A percentile compares a stretch with the other conserved stretches of the same genome.
Conservation (phyloP, 2,329 filamentous ascomycete species). For the Rutstroemia sydowiana region DNA sequence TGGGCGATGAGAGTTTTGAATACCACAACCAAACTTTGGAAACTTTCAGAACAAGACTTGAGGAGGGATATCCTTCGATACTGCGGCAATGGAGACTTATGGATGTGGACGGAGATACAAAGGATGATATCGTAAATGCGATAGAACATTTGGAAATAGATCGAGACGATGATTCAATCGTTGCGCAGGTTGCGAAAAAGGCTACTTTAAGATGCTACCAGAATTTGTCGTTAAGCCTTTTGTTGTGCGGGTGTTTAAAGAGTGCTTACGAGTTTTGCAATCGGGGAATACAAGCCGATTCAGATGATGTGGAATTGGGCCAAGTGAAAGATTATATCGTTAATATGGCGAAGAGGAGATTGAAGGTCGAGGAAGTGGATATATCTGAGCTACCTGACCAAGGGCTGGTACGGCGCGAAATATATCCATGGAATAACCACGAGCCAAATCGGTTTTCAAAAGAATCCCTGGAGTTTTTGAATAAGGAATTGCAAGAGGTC, state of each 20-base stretch:
- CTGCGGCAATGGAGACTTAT: slow-evolving; percentile 27
- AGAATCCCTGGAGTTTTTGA: slow-evolving; percentile 64
- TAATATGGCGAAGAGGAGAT: slow-evolving; percentile 42
- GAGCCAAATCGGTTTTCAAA: slow-evolving; percentile 65
- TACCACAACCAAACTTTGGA: slow-evolving; percentile 64
- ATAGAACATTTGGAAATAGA: slow-evolving; percentile 21
- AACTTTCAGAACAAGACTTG: slow-evolving; percentile 16
- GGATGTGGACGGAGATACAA: slow-evolving; percentile 13
- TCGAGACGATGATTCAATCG: slow-evolving; percentile 30
- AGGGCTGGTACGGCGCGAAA: slow-evolving; percentile 60
- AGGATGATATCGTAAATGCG: slow-evolving; percentile 11
- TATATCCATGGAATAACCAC: slow-evolving; percentile 63
- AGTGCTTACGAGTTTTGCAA: slow-evolving; percentile 60
- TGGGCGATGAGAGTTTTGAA: slow-evolving; percentile 71
- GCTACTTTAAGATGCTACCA: slow-evolving; percentile 53
- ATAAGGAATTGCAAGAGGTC: slow-evolving; percentile 57
- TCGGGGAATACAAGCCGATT: slow-evolving; percentile 49
- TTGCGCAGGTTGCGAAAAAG: slow-evolving; percentile 38
- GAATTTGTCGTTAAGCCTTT: slow-evolving; percentile 48
- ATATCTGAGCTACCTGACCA: slow-evolving; percentile 57
- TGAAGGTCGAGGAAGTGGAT: slow-evolving; percentile 38
- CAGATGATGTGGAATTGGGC: slow-evolving; percentile 48
- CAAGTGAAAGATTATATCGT: slow-evolving; percentile 47
- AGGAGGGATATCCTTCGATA: slow-evolving; percentile 32
- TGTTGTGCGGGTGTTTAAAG: slow-evolving; percentile 60